A percentile compares a stretch with the other conserved stretches of the same genome.
Evolutionary conservation across 192 early-diverging fungal species (phyloP).

Genomic region (Pilobolus umbonatus): DNA sequence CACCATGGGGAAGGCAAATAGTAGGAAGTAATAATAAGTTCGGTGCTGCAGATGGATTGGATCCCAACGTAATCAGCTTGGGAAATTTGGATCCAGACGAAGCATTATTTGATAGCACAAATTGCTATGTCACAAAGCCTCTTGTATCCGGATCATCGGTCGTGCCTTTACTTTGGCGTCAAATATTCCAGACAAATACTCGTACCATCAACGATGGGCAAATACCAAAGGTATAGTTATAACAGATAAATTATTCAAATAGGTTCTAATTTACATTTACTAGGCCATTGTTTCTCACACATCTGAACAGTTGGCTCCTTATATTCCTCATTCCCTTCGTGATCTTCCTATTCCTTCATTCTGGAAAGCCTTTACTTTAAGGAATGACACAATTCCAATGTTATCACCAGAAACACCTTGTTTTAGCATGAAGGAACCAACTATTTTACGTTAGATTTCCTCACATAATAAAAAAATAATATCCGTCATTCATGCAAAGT

Average conservation of each 20-base stretch:
- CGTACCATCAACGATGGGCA: background rate
- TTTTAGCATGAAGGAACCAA: too few relatives aligned
- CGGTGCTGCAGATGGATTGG: constrained; percentile 8
- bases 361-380: constrained; percentile 19
- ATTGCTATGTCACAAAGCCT: constrained; percentile 26
- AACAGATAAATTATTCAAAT: background rate
- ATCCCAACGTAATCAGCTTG: constrained; percentile 27
- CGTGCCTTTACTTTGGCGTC: constrained; percentile 24
- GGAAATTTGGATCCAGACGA: constrained; percentile 17
- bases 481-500: too few relatives aligned
- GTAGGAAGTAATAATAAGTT: constrained; percentile 16
- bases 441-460: too few relatives aligned
- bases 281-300: background rate
- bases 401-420: background rate
- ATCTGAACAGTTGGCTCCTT: background rate
- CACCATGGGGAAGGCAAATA: constrained; percentile 12
- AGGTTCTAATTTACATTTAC: background rate
- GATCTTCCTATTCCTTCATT: constrained; percentile 15
- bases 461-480: too few relatives aligned
- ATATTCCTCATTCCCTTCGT: constrained; percentile 15
- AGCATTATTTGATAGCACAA: constrained; percentile 6
- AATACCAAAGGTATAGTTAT: constrained; percentile 14
- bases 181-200: background rate
- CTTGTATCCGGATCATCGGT: background rate
- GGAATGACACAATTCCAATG: constrained; percentile 20